Conservation (phyloP, 129 eudicot species). For the Mikania micrantha region DNA sequence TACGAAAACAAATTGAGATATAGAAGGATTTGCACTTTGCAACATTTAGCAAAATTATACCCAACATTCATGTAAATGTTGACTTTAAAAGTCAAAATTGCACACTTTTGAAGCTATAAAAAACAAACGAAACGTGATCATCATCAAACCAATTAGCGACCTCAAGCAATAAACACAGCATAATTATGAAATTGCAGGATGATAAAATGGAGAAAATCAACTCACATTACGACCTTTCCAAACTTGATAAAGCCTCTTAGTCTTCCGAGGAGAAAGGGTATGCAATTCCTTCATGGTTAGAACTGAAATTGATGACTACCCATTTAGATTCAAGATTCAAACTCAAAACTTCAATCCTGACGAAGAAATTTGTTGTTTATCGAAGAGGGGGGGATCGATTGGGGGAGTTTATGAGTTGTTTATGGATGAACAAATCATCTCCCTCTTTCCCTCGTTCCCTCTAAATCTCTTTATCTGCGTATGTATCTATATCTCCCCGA, state of each 20-base stretch:
- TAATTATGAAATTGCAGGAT: neutral
- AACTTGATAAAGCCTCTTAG: constrained; percentile 66
- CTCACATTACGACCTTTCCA: constrained; percentile 92
- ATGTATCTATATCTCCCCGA: neutral
- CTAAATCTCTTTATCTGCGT: neutral
- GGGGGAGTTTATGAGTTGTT: constrained; percentile 19
- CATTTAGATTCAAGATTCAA: constrained; percentile 1
- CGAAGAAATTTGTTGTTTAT: neutral
- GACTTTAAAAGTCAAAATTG: constrained; percentile 8
- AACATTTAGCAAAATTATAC: neutral
- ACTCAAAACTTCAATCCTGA: neutral
- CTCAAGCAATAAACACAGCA: neutral
- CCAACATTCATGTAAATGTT: neutral
- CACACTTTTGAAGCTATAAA: neutral
- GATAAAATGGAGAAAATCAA: neutral
- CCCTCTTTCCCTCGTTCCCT: constrained; percentile 23
- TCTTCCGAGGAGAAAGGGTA: constrained; percentile 26
- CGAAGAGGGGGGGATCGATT: constrained; percentile 21
- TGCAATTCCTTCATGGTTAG: constrained; percentile 25
- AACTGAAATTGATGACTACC: neutral
- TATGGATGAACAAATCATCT: constrained; percentile 26
- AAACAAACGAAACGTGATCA: neutral
- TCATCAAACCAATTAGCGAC: neutral
- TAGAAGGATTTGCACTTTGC: neutral
- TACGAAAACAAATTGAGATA: neutral